Conservation (phyloP, 2,329 filamentous ascomycete genomes). For the Penicillium sp. region DNA sequence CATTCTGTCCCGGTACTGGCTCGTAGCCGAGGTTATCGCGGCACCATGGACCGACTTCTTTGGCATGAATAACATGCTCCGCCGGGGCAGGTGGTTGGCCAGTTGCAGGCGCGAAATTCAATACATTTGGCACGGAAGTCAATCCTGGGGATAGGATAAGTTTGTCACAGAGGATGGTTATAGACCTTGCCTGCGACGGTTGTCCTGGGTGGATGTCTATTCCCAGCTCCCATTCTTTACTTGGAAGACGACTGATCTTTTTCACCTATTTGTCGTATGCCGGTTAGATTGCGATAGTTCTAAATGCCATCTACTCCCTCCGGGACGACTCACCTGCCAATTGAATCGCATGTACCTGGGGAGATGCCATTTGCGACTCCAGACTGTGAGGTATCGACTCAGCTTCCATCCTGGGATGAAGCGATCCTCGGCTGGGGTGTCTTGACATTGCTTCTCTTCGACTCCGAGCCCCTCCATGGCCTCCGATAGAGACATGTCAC, state of each 20-base stretch:
- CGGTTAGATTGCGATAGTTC: too few species aligned
- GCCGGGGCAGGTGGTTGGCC: neutral
- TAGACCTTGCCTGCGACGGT: neutral
- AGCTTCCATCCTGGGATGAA: too few species aligned
- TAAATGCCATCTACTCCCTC: too few species aligned
- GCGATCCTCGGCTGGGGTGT: too few species aligned
- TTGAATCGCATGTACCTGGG: too few species aligned
- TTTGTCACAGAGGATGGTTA: constrained; percentile 26
- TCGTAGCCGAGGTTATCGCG: constrained; percentile 22
- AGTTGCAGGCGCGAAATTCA: neutral
- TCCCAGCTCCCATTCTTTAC: constrained; percentile 24
- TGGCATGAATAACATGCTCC: constrained; percentile 21
- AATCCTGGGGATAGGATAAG: constrained; percentile 29
- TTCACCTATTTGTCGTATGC: constrained; percentile 12
- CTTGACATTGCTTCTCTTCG: too few species aligned
- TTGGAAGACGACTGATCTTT: constrained; percentile 21
- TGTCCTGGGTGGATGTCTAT: constrained; percentile 7
- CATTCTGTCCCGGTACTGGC: neutral
- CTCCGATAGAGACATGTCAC: too few species aligned
- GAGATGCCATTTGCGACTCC: too few species aligned
- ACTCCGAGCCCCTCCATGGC: too few species aligned
- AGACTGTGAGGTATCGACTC: too few species aligned
- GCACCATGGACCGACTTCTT: constrained; percentile 23
- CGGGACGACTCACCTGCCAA: too few species aligned
- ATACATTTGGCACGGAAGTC: constrained; percentile 26